phyloP scores from a whole-genome alignment of 306 rosid genomes.

The Trifolium repens region DNA sequence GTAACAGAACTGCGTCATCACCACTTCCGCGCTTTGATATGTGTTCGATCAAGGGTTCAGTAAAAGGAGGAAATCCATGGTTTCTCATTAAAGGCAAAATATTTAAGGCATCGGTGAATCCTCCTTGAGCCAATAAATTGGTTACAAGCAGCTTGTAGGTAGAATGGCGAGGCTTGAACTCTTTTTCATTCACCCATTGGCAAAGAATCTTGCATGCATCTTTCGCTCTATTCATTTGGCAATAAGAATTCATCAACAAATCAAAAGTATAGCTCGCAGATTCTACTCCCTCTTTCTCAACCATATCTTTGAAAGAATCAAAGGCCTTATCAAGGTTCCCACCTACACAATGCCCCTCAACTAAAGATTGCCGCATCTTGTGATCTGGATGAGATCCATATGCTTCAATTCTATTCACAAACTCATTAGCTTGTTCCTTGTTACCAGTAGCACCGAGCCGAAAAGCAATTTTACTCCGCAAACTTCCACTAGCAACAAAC shows the following conservation, averaged over 20 bases:
- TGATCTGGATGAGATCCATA: slow-evolving; percentile 49
- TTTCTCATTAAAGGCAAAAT: slow-evolving; percentile 69
- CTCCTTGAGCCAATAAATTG: slow-evolving; percentile 60
- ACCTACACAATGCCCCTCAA: slow-evolving; percentile 63
- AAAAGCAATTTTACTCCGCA: slow-evolving; percentile 59
- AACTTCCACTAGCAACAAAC: slow-evolving; percentile 48
- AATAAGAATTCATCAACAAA: slow-evolving; percentile 59
- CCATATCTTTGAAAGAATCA: slow-evolving; percentile 59
- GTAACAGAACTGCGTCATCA: slow-evolving; percentile 64
- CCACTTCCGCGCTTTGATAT: slow-evolving; percentile 72
- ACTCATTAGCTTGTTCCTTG: slow-evolving; percentile 56
- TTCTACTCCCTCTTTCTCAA: slow-evolving; percentile 59
- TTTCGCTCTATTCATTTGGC: slow-evolving; percentile 55
- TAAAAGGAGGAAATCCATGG: slow-evolving; percentile 74
- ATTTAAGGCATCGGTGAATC: slow-evolving; percentile 66
- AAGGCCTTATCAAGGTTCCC: slow-evolving; percentile 67
- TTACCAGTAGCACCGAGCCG: slow-evolving; percentile 56
- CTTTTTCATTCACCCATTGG: slow-evolving; percentile 50
- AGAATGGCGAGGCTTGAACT: slow-evolving; percentile 65
- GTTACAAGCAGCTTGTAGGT: slow-evolving; percentile 69
- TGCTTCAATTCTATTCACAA: slow-evolving; percentile 55
- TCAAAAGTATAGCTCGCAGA: slow-evolving; percentile 56
- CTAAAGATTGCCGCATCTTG: slow-evolving; percentile 62
- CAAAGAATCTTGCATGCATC: slow-evolving; percentile 65
- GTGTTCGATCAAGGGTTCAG: slow-evolving; percentile 66